Base-by-base conservation (phyloP, 148 eudicot genomes). In the Heliamphora exappendiculata region DNA sequence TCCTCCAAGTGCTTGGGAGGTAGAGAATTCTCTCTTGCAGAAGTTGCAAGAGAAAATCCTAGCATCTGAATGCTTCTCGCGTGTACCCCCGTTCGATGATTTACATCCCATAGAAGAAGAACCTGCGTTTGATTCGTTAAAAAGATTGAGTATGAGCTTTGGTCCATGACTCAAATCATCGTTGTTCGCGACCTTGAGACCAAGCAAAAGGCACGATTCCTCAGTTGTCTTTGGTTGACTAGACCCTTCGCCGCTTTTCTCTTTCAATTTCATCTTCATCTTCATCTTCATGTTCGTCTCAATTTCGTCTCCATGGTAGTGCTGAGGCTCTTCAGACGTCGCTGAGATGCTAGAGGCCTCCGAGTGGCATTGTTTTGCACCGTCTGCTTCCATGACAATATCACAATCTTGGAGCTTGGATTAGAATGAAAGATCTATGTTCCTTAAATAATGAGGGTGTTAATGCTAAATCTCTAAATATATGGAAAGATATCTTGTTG, bases 1-100 rank as follows among this genome's bases (percentile, higher is more conserved):
- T 17, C 79, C 79, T 26, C 79, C 72, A 0, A 76, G 65, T 10
- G 79, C 79, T 16, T 76, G 79, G 0, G 72, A 65, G 53, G 79
- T 76, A 0, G 79, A 24, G 64, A 76, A 76, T 51, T 76, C 73
- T 41, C 63, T 76, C 33, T 76, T 76, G 53, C 79, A 76, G 29
- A 39, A 76, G 63, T 24, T 76, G 49, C 78, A 65, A 0, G 58
- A n/a, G 41, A 49, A 70, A 28, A 70, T 41, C 58, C 58, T 49
- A 14, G 36, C 12, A 0, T 55, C 26, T 7, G 28, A 1, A 9
- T 19, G 14, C 44, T 36, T 64, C 22, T 64, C 13, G 11, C 44
- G 34, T 33, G 16, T 39, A 0, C 67, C 67, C 41, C 33, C 41
- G 67, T 31, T 62, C 0, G 67, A 62, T 0, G 67, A 62, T 34